Percentiles rank a stretch among this genome's conserved stretches.
phyloP scores from a whole-genome alignment of 2,329 filamentous ascomycete species.

The Hymenoscyphus infarciens region DNA sequence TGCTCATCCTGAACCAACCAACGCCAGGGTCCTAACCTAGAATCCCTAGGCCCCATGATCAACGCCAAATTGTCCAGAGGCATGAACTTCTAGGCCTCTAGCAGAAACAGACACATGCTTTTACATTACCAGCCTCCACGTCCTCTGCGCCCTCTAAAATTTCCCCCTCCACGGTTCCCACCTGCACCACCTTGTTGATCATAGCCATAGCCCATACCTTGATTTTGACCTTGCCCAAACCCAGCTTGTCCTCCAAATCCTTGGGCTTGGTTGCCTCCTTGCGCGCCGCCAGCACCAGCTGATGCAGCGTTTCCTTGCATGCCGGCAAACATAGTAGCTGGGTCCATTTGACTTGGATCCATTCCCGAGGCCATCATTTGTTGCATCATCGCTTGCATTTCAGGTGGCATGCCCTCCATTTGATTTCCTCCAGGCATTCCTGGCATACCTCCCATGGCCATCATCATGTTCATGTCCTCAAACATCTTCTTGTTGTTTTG shows the following conservation, averaged over 20 bases:
- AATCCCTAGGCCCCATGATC: background rate
- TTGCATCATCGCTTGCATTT: slow-evolving; percentile 68
- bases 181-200: slow-evolving; percentile 28
- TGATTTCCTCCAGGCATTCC: slow-evolving; percentile 42
- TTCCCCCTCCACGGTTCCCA: slow-evolving; percentile 30
- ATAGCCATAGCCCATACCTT: slow-evolving; percentile 32
- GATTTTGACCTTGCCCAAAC: slow-evolving; percentile 39
- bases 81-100: background rate
- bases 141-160: slow-evolving; percentile 33
- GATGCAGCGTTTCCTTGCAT: slow-evolving; percentile 48
- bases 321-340: slow-evolving; percentile 57
- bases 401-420: slow-evolving; percentile 61
- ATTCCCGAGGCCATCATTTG: slow-evolving; percentile 65
- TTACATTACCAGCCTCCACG: slow-evolving; percentile 20
- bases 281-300: slow-evolving; percentile 44
- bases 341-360: slow-evolving; percentile 65
- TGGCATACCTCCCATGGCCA: slow-evolving; percentile 49
- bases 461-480: slow-evolving; percentile 68
- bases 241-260: slow-evolving; percentile 50
- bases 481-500: slow-evolving; percentile 75
- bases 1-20: background rate
- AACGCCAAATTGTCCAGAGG: background rate
- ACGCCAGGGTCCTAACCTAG: background rate
- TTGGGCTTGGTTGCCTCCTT: slow-evolving; percentile 44
- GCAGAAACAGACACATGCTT: background rate